Evolutionary conservation across 768 basidiomycete genomes (phyloP), one percentile per base, ranked within the genome.

Genomic region (Leccinellum rugosiceps): DNA sequence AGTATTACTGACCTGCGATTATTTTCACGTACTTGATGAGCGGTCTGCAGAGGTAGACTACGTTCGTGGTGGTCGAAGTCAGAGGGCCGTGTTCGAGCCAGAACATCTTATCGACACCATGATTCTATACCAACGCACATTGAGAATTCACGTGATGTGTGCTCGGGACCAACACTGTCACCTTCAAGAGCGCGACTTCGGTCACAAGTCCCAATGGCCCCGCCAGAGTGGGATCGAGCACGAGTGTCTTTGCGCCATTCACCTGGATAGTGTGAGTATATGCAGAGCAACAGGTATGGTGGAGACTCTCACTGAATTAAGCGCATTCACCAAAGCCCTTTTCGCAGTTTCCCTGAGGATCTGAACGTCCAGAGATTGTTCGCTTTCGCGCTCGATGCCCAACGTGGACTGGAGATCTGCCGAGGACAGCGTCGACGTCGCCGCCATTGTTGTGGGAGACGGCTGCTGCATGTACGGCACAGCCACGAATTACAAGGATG

Each of bases 41-140:
- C 3, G 96, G 94, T 31, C 94, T 82, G 71, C 92, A 96, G 9
- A 99, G 82, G 74, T 98, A 99, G 19, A 99, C 84, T 57, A 98
- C 85, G 65, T 95, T 95, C 32, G 89, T 82, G 6, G 95, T 94
- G 3, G 85, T 81, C 3, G 92, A 88, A 13, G 84, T 80, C 47
- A 98, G 75, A 9, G 92, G 87, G 17, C 95, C 95, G 11, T 88
- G 73, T 74, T 98, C 97, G 23, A 99, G 84, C 96, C 97, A 99
- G 76, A 95, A 97, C 92, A 99, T 96, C 79, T 97, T 97, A 77
- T 98, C 95, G 3, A 99, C 93, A 6, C 94, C 95, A 85, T 98
- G 95, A 69, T 98, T 91, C 96, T 98, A 63, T 55, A n/a, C 35
- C 23, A 13, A 28, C n/a, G 17, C 26, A 55, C 30, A 30, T 7